phyloP scores from a whole-genome alignment of 345 rosid genomes.

The Isatis tinctoria region DNA sequence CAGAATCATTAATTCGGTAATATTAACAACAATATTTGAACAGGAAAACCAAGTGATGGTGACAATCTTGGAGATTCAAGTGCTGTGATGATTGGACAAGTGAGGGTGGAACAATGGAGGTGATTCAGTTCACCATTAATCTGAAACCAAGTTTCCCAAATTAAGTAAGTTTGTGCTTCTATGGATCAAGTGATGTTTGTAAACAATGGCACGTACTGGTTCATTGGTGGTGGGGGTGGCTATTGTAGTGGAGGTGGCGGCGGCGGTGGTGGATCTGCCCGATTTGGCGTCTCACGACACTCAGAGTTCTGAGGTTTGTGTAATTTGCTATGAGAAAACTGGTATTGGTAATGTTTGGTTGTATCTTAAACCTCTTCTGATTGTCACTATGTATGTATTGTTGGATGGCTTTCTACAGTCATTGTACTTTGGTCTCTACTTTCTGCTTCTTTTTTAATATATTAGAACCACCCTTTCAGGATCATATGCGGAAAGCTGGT shows the following conservation, averaged over 20 bases:
- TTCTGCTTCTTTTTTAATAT: background rate
- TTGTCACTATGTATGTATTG: background rate
- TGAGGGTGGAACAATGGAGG: slow-evolving; percentile 39
- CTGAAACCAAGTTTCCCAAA: slow-evolving; percentile 73
- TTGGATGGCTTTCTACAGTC: slow-evolving; percentile 42
- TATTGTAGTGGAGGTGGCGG: slow-evolving; percentile 29
- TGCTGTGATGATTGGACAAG: slow-evolving; percentile 58
- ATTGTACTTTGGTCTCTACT: slow-evolving; percentile 43
- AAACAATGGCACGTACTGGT: background rate
- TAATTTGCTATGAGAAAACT: background rate
- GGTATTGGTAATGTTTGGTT: background rate
- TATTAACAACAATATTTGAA: too few species aligned
- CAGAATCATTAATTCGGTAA: too few species aligned
- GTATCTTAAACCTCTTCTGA: background rate
- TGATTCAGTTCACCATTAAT: slow-evolving; percentile 69
- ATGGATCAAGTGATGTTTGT: background rate
- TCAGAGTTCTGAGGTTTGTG: slow-evolving; percentile 86
- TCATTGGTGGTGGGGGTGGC: slow-evolving; percentile 29
- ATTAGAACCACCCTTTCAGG: slow-evolving; percentile 46
- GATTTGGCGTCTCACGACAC: slow-evolving; percentile 70
- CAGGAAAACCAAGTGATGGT: slow-evolving; percentile 70
- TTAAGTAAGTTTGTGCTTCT: slow-evolving; percentile 39
- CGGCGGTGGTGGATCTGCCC: slow-evolving; percentile 43
- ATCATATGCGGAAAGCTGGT: slow-evolving; percentile 96
- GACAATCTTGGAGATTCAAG: slow-evolving; percentile 95